These are phyloP conservation scores for Coprinellus micaceus DNA, from an alignment of 768 basidiomycete species.

Conservation along the genomic window DNA sequence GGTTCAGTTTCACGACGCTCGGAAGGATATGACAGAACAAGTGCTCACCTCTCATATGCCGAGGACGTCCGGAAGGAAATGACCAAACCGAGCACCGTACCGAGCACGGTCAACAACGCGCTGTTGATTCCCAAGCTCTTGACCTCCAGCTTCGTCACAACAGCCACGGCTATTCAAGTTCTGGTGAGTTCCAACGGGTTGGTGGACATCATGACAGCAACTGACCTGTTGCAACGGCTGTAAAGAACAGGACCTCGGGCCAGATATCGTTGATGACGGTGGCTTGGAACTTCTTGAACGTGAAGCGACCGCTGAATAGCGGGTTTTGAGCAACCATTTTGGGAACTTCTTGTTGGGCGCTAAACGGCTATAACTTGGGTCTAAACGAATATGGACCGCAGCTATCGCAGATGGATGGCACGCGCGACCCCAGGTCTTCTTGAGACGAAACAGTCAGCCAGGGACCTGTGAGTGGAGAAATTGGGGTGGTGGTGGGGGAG, in stretches of 20 bases:
- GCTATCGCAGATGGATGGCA: not conserved
- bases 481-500: not conserved
- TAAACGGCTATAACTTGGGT: not conserved
- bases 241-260: constrained; percentile 62
- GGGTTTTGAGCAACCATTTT: constrained; percentile 44
- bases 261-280: constrained; percentile 67
- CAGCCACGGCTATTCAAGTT: constrained; percentile 47
- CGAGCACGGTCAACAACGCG: constrained; percentile 65
- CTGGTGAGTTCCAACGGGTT: no score
- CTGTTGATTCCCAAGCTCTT: constrained; percentile 41
- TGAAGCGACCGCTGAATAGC: constrained; percentile 45
- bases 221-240: constrained; percentile 53
- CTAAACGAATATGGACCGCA: not conserved
- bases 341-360: not conserved
- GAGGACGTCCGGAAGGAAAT: constrained; percentile 73
- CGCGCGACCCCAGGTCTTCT: not conserved
- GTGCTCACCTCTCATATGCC: constrained; percentile 33
- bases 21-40: constrained; percentile 59
- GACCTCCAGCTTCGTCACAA: constrained; percentile 47
- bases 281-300: constrained; percentile 48
- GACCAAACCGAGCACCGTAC: constrained; percentile 69
- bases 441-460: not conserved
- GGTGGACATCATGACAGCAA: not conserved
- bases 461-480: not conserved
- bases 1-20: constrained; percentile 28